Percentiles rank a stretch among this genome's conserved stretches.
These are phyloP conservation scores for Pachyrhizus erosus DNA, from an alignment of 306 rosid genomes.

Conservation along the genomic window DNA sequence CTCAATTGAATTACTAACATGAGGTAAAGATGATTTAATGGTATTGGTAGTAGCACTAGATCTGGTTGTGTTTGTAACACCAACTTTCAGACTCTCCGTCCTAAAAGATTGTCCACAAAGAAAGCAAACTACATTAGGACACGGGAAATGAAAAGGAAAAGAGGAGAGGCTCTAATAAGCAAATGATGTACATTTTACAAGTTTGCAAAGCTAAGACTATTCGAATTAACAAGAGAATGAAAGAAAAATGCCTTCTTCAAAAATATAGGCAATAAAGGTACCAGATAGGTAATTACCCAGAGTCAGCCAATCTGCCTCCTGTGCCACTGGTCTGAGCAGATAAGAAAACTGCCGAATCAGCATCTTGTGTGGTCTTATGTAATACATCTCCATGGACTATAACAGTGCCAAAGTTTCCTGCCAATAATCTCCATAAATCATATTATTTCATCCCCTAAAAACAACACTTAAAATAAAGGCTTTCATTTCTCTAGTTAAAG, in stretches of 20 bases:
- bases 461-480: conserved; percentile 4
- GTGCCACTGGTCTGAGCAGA: conserved; percentile 46
- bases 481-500: background rate
- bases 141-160: conserved; percentile 1
- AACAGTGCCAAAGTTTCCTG: conserved; percentile 84
- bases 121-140: conserved; percentile 30
- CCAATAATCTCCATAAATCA: conserved; percentile 42
- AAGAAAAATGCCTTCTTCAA: background rate
- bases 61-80: conserved; percentile 40
- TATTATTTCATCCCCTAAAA: background rate
- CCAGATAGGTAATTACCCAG: conserved; percentile 56
- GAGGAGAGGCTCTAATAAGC: background rate
- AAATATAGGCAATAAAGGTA: conserved; percentile 25
- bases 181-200: conserved; percentile 32
- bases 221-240: conserved; percentile 26
- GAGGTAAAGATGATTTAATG: conserved; percentile 51
- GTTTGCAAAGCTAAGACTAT: conserved; percentile 10
- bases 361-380: conserved; percentile 48
- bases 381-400: conserved; percentile 74
- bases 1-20: conserved; percentile 54
- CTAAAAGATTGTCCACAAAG: conserved; percentile 52
- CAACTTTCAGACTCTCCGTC: conserved; percentile 52
- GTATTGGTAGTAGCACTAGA: conserved; percentile 48
- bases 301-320: conserved; percentile 48
- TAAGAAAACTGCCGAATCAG: conserved; percentile 51